Evolutionary conservation across 78 protist species (phyloP).

Genomic region (Mastigamoeba balamuthi): DNA sequence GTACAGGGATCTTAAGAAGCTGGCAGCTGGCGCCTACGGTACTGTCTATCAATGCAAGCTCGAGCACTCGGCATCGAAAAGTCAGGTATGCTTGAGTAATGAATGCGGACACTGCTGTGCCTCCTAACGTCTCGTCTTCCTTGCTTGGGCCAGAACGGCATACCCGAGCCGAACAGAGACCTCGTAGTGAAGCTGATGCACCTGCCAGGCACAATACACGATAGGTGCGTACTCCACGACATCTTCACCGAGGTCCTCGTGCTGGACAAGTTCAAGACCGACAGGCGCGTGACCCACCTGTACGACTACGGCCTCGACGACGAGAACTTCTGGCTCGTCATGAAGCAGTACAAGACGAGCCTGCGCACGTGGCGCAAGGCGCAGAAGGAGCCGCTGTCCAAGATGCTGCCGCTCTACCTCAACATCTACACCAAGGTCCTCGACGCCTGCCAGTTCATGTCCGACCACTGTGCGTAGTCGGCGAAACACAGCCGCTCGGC

Average conservation of each 20-base stretch:
- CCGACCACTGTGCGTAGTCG: conserved; percentile 16
- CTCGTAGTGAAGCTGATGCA: conserved; percentile 43
- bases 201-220: conserved; percentile 40
- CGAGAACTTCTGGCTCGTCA: conserved; percentile 57
- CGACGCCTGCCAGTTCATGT: conserved; percentile 18
- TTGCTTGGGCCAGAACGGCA: not conserved
- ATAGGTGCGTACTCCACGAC: conserved; percentile 58
- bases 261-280: conserved; percentile 52
- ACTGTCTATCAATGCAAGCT: conserved; percentile 51
- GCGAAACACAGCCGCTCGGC: not conserved
- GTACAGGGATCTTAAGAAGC: conserved; percentile 9
- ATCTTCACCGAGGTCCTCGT: conserved; percentile 59
- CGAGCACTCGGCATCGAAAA: not conserved
- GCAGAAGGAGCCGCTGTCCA: conserved; percentile 31
- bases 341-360: conserved; percentile 45
- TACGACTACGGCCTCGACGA: conserved; percentile 71
- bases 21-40: conserved; percentile 56
- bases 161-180: not conserved
- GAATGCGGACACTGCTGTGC: not conserved
- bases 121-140: conserved; percentile 22
- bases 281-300: conserved; percentile 51
- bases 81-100: not conserved
- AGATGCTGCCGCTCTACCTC: conserved; percentile 30
- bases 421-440: conserved; percentile 33
- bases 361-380: conserved; percentile 63